Evolutionary conservation across 2,329 filamentous ascomycete species (phyloP).

Genomic region (Colletotrichum orchidophilum): DNA sequence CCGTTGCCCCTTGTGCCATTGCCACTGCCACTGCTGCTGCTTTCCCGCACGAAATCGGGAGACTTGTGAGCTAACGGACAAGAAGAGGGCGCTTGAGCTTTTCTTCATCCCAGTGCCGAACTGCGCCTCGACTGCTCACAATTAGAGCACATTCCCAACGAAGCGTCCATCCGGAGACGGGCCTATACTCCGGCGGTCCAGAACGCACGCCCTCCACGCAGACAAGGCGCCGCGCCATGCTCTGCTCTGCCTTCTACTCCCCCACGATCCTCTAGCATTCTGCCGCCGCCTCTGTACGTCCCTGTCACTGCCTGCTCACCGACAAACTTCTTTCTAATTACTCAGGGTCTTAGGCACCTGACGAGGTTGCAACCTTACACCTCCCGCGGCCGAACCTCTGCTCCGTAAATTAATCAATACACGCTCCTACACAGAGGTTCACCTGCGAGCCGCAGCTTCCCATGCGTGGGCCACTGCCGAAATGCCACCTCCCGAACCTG

Average conservation of each 20-base stretch:
- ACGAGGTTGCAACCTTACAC: neutral
- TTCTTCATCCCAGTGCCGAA: neutral
- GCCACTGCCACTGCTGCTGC: neutral
- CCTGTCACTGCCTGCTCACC: neutral
- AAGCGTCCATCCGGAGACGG: slow-evolving; percentile 17
- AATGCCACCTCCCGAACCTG: slow-evolving; percentile 28
- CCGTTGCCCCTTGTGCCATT: slow-evolving; percentile 9
- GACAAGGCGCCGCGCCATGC: slow-evolving; percentile 26
- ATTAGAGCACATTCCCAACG: slow-evolving; percentile 26
- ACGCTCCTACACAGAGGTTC: neutral
- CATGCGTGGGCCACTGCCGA: slow-evolving; percentile 28
- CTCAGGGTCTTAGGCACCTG: neutral
- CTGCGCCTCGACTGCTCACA: slow-evolving; percentile 22
- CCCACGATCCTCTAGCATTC: slow-evolving; percentile 28
- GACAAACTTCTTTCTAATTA: neutral
- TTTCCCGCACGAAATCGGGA: neutral
- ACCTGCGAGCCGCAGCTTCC: slow-evolving; percentile 18
- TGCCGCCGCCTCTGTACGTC: neutral
- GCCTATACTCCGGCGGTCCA: slow-evolving; percentile 16
- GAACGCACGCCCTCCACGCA: slow-evolving; percentile 8
- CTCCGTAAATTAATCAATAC: neutral
- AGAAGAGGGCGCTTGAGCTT: slow-evolving; percentile 7
- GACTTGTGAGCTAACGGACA: slow-evolving; percentile 15
- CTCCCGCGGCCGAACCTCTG: neutral
- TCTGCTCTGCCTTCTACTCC: slow-evolving; percentile 9